These are phyloP conservation scores for Chlorella sorokiniana DNA, from an alignment of 139 green algal species.

Conservation along the genomic window DNA sequence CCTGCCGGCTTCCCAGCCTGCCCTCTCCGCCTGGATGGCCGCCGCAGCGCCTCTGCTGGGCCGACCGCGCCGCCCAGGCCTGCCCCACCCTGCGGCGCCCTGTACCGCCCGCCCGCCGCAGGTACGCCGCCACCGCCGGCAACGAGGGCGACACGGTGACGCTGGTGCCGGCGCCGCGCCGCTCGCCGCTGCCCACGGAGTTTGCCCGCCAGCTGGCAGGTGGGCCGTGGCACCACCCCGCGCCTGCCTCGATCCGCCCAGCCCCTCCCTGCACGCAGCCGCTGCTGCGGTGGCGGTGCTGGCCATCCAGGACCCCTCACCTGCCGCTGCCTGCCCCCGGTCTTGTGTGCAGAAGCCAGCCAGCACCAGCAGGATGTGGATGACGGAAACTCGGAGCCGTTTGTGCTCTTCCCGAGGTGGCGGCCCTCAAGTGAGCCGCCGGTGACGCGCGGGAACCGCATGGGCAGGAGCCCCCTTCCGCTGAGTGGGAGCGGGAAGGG, in stretches of 20 bases:
- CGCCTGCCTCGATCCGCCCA: too few species aligned
- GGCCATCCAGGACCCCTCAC: not conserved
- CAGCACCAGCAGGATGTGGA: slow-evolving; percentile 24
- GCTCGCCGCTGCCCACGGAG: slow-evolving; percentile 6
- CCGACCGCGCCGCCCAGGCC: too few species aligned
- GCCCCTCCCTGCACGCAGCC: too few species aligned
- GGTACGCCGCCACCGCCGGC: slow-evolving; percentile 18
- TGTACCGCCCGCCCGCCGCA: not conserved
- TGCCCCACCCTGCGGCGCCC: too few species aligned
- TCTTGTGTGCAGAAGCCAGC: not conserved
- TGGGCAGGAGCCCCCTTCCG: too few species aligned
- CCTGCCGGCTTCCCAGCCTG: too few species aligned
- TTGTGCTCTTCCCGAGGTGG: slow-evolving; percentile 26
- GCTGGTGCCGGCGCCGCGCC: not conserved
- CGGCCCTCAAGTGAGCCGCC: not conserved
- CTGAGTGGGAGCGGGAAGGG: too few species aligned
- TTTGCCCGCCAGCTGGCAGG: slow-evolving; percentile 7
- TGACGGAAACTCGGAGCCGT: not conserved
- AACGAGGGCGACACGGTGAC: slow-evolving; percentile 19
- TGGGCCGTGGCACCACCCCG: not conserved
- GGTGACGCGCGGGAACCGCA: not conserved
- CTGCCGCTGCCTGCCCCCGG: not conserved
- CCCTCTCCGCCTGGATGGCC: too few species aligned
- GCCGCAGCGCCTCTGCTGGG: too few species aligned
- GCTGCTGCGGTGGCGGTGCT: too few species aligned